Evolutionary conservation across 2,329 filamentous ascomycete species (phyloP).

Genomic region (Ceratocystis huliohia): DNA sequence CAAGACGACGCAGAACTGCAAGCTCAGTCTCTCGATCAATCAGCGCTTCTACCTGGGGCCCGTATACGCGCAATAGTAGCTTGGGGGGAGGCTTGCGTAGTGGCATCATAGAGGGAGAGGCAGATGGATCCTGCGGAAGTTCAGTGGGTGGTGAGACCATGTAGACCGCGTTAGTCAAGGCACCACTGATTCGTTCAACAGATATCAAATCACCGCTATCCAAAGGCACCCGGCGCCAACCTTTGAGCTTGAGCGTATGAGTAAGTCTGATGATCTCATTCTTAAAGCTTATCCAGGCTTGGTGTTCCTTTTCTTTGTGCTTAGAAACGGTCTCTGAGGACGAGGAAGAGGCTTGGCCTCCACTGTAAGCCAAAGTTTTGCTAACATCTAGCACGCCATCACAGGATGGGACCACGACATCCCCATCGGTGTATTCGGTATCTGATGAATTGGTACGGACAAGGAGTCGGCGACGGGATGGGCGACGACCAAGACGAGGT

Average conservation of each 20-base stretch:
- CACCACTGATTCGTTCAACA: slow-evolving; percentile 72
- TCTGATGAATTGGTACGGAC: slow-evolving; percentile 55
- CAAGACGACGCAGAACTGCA: slow-evolving; percentile 70
- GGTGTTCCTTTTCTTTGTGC: slow-evolving; percentile 50
- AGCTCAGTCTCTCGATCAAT: slow-evolving; percentile 90
- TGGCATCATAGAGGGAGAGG: slow-evolving; percentile 30
- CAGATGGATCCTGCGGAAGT: slow-evolving; percentile 23
- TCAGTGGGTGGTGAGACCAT: slow-evolving; percentile 66
- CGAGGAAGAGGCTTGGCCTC: slow-evolving; percentile 35
- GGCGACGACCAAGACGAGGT: slow-evolving; percentile 33
- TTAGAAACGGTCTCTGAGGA: slow-evolving; percentile 25
- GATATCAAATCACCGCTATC: slow-evolving; percentile 55
- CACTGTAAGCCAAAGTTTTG: slow-evolving; percentile 67
- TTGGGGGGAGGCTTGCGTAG: slow-evolving; percentile 42
- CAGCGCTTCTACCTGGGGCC: slow-evolving; percentile 85
- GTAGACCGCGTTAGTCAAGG: slow-evolving; percentile 92
- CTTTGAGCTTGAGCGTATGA: slow-evolving; percentile 80
- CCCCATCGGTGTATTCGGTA: slow-evolving; percentile 72
- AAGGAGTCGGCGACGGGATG: slow-evolving; percentile 29
- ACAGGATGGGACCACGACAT: slow-evolving; percentile 69
- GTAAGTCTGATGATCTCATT: slow-evolving; percentile 78
- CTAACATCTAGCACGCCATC: slow-evolving; percentile 81
- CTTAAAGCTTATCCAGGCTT: slow-evolving; percentile 79
- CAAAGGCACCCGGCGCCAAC: slow-evolving; percentile 74
- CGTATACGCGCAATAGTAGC: slow-evolving; percentile 81